Evolutionary conservation across 2,329 filamentous ascomycete species (phyloP).

Genomic region (Fusarium brachygibbosum): DNA sequence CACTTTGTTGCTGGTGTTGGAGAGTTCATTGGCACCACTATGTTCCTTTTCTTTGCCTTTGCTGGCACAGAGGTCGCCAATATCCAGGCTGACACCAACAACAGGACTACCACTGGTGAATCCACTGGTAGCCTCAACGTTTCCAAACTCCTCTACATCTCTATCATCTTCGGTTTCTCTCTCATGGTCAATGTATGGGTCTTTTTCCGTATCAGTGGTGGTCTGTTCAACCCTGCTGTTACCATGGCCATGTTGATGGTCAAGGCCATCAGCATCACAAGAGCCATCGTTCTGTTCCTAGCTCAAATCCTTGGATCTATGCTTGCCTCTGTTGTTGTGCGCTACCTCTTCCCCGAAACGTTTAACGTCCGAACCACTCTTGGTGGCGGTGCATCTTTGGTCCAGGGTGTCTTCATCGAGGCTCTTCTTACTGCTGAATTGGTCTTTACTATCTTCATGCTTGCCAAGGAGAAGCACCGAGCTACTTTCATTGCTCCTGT

Average conservation of each 20-base stretch:
- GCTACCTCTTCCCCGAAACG: slow-evolving; percentile 59
- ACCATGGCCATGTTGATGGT: slow-evolving; percentile 67
- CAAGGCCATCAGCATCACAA: slow-evolving; percentile 61
- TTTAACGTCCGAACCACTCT: slow-evolving; percentile 60
- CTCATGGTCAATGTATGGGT: slow-evolving; percentile 63
- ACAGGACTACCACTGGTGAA: slow-evolving; percentile 59
- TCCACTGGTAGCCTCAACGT: slow-evolving; percentile 61
- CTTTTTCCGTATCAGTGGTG: slow-evolving; percentile 61
- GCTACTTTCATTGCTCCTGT: slow-evolving; percentile 63
- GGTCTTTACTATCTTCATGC: slow-evolving; percentile 65
- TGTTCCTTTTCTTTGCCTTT: slow-evolving; percentile 62
- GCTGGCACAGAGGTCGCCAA: slow-evolving; percentile 58
- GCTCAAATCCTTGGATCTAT: slow-evolving; percentile 66
- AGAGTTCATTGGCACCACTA: slow-evolving; percentile 59
- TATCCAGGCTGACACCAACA: slow-evolving; percentile 52
- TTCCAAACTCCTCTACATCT: slow-evolving; percentile 59
- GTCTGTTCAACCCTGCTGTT: slow-evolving; percentile 56
- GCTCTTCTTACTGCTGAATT: slow-evolving; percentile 63
- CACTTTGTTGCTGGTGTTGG: slow-evolving; percentile 56
- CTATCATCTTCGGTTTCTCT: slow-evolving; percentile 59
- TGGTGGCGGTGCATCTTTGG: slow-evolving; percentile 55
- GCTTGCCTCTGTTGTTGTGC: slow-evolving; percentile 58
- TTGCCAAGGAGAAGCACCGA: slow-evolving; percentile 64
- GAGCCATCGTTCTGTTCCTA: slow-evolving; percentile 62
- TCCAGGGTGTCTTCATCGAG: slow-evolving; percentile 65